Evolutionary conservation across 1,284 basidiomycete genomes (phyloP), one percentile per base, ranked within the genome.

Genomic region (Tilletia setariae): DNA sequence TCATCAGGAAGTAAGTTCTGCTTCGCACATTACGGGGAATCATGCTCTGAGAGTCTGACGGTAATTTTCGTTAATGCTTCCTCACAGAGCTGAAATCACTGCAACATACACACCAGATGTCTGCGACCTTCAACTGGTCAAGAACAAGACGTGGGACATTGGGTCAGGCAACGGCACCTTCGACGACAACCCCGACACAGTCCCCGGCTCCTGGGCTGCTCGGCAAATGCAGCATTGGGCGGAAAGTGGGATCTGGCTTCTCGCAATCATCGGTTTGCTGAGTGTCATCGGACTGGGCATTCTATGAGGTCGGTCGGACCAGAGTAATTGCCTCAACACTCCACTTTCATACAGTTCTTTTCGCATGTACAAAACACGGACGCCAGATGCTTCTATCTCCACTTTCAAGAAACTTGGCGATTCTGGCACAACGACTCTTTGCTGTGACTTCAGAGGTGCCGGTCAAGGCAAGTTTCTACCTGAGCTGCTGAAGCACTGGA

Each of bases 91-190:
- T 7, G 51, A 25, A 56, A 32, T 61, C 25, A 16, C 56, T 35
- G 56, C 28, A 61, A 61, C 56, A 15, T 61, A 61, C 56, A 61
- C 56, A 19, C 56, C 56, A 13, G 56, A 16, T 30, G 6, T 61
- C 13, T 61, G 56, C 56, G 32, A 32, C 6, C 30, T 61, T 21
- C 21, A 53, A 3, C 51, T 23, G 21, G 51, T 53, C 56, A 15
- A 19, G 23, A 15, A 23, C 23, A 30, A 56, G 13, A 30, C 53
- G 21, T 61, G 56, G 56, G 16, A 61, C 56, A 61, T 61, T 21
- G 56, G 56, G 7, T 32, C 35, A 6, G 43, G 62, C 7, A 63
- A 63, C 40, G 42, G 62, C 16, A 44, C 16, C 40, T 43, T 44
- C 21, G 62, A 63, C 25, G 15, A 21, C 16, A 44, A 46, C 62